Evolutionary conservation across 1,284 basidiomycete species (phyloP), one percentile per base, ranked within the genome.

Genomic region (Paramarasmius palmivorus): DNA sequence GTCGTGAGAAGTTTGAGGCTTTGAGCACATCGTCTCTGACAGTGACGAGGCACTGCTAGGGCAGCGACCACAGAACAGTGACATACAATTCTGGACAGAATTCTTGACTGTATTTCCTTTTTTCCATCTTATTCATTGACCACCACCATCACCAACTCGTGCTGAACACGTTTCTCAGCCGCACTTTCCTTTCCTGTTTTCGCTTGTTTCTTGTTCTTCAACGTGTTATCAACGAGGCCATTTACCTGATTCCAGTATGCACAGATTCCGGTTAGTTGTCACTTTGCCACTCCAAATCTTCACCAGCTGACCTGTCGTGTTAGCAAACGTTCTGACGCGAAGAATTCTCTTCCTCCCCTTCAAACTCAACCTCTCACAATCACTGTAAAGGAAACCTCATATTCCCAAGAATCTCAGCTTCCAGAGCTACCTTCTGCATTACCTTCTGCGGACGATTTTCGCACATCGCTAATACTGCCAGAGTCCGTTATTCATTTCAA

Each of bases 401-500:
- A 15, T 23, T 7, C n/a, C 35, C 10, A 23, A 25, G 36, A 49
- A 29, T 19, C 23, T 37, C 17, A 46, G 15, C 45, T 38, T 2
- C 52, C 58, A 32, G 76, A 75, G 48, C 62, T 65, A 49, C 69
- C 83, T 2, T 82, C 81, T 48, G 73, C 78, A 57, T 75, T 92
- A 29, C 85, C 86, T 47, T 78, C 85, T 34, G 73, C 76, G 40
- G 83, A 81, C 72, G 83, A 90, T 69, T 92, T 92, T 73, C 83
- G 90, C 60, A 90, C 90, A 23, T 90, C 89, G 56, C 77, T 87
- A 65, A 91, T 92, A 61, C 72, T 92, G 52, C 89, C 89, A 67
- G 87, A 88, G 90, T 92, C 70, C 73, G 87, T 78, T 53, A 41
- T 50, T 59, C 53, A 55, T 59, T 50, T 45, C 56, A 51, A 52